A percentile compares a stretch with the other conserved stretches of the same genome.
Conservation (phyloP, 2,329 filamentous ascomycete species). For the Colletotrichum eleusines region DNA sequence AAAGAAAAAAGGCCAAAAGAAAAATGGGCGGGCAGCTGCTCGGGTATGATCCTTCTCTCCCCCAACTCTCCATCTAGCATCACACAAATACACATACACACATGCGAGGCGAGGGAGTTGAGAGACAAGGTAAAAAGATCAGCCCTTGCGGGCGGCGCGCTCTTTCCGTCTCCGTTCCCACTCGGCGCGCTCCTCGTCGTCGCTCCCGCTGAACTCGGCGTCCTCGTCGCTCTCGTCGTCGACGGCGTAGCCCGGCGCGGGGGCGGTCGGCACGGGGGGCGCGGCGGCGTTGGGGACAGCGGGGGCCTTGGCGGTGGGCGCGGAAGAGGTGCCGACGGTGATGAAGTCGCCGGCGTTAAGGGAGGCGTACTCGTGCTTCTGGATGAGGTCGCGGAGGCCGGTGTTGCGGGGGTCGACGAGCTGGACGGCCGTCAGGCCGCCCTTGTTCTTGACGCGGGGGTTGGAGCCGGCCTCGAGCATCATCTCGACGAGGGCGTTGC, state of each 20-base stretch:
- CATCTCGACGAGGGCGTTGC: slow-evolving; percentile 78
- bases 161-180: slow-evolving; percentile 66
- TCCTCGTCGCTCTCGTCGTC: slow-evolving; percentile 59
- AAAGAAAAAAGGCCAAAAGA: not conserved
- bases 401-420: slow-evolving; percentile 79
- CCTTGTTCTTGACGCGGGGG: slow-evolving; percentile 74
- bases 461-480: slow-evolving; percentile 82
- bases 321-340: slow-evolving; percentile 47
- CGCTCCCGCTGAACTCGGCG: slow-evolving; percentile 73
- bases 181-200: slow-evolving; percentile 73
- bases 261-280: slow-evolving; percentile 42
- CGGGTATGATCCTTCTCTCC: not conserved
- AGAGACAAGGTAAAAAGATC: not conserved
- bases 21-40: not conserved
- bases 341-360: slow-evolving; percentile 71
- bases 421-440: slow-evolving; percentile 77
- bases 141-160: slow-evolving; percentile 49
- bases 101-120: not conserved
- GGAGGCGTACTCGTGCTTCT: slow-evolving; percentile 76
- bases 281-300: slow-evolving; percentile 31
- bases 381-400: slow-evolving; percentile 71
- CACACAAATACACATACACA: too few species aligned
- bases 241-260: slow-evolving; percentile 35
- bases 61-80: not conserved
- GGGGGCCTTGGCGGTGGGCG: slow-evolving; percentile 31